Conservation (phyloP, 2,329 filamentous ascomycete genomes). For the Aspergillus floridensis region DNA sequence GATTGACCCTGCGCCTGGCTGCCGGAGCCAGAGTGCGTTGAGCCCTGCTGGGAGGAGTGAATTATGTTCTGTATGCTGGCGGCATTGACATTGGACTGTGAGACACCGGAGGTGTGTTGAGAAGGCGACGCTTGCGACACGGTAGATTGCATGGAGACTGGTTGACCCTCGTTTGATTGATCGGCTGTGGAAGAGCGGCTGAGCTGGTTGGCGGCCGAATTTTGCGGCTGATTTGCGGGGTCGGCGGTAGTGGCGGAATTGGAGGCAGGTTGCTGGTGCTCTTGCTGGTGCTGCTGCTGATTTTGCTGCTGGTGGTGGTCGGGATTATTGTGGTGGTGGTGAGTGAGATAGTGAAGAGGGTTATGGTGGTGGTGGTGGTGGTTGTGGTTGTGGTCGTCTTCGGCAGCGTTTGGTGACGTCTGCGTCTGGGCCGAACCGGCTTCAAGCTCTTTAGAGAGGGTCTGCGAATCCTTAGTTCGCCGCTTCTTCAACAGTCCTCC, state of each 20-base stretch:
- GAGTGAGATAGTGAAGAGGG: constrained; percentile 17
- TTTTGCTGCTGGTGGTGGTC: constrained; percentile 5
- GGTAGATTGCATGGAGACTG: constrained; percentile 39
- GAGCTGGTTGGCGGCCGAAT: neutral
- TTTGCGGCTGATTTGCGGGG: neutral
- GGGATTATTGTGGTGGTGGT: constrained; percentile 30
- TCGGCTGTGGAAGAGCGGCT: constrained; percentile 20
- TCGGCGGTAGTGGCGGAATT: constrained; percentile 1
- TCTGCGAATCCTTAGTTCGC: constrained; percentile 82
- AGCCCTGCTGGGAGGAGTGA: constrained; percentile 57
- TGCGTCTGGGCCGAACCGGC: constrained; percentile 65
- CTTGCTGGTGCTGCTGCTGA: constrained; percentile 8
- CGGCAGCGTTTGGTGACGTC: constrained; percentile 54
- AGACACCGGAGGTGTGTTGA: constrained; percentile 22
- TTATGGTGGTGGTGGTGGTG: constrained; percentile 31
- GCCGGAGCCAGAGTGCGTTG: constrained; percentile 29
- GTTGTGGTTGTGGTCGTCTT: constrained; percentile 26
- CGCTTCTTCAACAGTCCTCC: constrained; percentile 94
- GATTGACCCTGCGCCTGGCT: constrained; percentile 16
- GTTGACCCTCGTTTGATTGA: constrained; percentile 23
- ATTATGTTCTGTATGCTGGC: constrained; percentile 83
- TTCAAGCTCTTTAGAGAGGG: constrained; percentile 57
- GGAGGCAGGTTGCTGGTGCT: constrained; percentile 14
- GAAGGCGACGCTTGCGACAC: constrained; percentile 33
- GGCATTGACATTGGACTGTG: constrained; percentile 54